Conservation (phyloP, 2,329 filamentous ascomycete genomes). For the Proliferodiscus dingleyae region DNA sequence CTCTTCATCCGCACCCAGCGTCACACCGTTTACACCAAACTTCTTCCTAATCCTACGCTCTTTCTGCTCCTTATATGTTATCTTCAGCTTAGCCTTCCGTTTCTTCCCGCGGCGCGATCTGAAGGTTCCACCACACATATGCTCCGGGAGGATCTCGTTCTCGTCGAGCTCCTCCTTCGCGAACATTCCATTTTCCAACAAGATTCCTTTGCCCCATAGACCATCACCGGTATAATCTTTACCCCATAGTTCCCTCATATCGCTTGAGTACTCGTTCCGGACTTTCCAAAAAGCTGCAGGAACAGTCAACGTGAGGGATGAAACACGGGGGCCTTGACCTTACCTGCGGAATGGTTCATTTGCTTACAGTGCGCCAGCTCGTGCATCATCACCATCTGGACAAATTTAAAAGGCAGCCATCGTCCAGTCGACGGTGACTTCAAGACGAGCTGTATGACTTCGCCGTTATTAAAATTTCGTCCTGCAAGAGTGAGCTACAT, state of each 20-base stretch:
- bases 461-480: conserved; percentile 85
- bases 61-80: conserved; percentile 39
- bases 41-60: conserved; percentile 52
- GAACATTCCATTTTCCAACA: conserved; percentile 57
- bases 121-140: conserved; percentile 79
- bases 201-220: conserved; percentile 70
- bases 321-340: neutral
- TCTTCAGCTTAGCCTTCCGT: conserved; percentile 43
- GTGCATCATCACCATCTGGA: conserved; percentile 96
- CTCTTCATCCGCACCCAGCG: conserved; percentile 53
- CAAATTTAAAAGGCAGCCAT: conserved; percentile 79
- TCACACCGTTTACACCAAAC: conserved; percentile 43
- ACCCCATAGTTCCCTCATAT: conserved; percentile 67
- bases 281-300: conserved; percentile 69
- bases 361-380: conserved; percentile 78
- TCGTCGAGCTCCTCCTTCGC: conserved; percentile 47
- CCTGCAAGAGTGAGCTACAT: conserved; percentile 47
- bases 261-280: conserved; percentile 64
- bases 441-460: conserved; percentile 80
- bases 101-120: conserved; percentile 49
- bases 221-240: conserved; percentile 74
- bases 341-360: conserved; percentile 71
- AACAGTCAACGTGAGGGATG: neutral
- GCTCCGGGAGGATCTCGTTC: conserved; percentile 58
- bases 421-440: conserved; percentile 57